Conservation (phyloP, 371 early-diverging fungal species). For the Mortierella sp. region DNA sequence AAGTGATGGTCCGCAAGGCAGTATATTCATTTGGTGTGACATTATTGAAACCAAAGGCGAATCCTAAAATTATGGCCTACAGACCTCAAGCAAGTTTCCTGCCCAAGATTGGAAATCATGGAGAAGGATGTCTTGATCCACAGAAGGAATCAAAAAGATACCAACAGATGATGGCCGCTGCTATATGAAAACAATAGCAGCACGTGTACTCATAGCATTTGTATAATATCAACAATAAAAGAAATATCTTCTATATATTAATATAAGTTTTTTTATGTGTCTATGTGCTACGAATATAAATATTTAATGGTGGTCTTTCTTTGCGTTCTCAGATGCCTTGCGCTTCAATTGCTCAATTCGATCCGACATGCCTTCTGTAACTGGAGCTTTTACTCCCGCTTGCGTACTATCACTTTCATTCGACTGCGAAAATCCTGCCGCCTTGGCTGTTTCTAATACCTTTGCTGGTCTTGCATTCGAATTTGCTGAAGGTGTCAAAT, state of each 20-base stretch:
- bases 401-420: not conserved
- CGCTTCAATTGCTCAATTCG: constrained; percentile 54
- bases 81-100: constrained; percentile 30
- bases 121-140: not conserved
- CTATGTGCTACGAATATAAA: not conserved
- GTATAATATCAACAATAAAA: not conserved
- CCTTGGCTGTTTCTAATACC: not conserved
- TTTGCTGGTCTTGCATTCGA: not conserved
- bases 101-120: constrained; percentile 14
- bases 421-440: not conserved
- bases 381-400: constrained; percentile 13
- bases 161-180: not conserved
- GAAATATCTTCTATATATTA: not conserved
- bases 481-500: constrained; percentile 8
- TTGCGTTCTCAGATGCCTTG: constrained; percentile 36
- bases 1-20: not conserved
- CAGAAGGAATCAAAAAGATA: constrained; percentile 24
- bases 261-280: not conserved
- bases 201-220: not conserved
- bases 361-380: constrained; percentile 52
- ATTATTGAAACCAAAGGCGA: constrained; percentile 1
- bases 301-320: constrained; percentile 19
- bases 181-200: no score
- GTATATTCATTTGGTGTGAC: constrained; percentile 12
- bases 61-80: constrained; percentile 9